phyloP scores from a whole-genome alignment of 306 rosid genomes.

The Benincasa hispida region DNA sequence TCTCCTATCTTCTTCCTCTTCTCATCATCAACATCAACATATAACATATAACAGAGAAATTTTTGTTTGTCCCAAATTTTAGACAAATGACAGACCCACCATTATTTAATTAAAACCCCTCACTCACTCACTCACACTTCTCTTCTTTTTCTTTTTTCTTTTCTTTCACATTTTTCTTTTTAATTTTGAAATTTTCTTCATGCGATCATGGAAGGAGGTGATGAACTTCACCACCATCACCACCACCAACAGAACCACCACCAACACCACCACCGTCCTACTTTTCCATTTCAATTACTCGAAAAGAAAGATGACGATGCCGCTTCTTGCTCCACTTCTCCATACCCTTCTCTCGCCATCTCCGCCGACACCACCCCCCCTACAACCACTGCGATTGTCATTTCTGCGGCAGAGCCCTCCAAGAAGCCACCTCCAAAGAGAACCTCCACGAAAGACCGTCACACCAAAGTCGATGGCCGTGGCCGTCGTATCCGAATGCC shows the following conservation, averaged over 20 bases:
- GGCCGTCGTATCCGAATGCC: constrained; percentile 95
- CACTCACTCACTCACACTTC: background rate
- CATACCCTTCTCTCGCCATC: constrained; percentile 48
- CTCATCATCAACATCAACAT: background rate
- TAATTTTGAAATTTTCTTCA: constrained; percentile 14
- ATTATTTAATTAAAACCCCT: background rate
- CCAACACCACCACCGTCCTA: constrained; percentile 36
- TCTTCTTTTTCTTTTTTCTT: background rate
- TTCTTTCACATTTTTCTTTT: background rate
- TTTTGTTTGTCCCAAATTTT: background rate
- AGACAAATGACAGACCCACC: background rate
- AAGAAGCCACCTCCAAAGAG: constrained; percentile 61
- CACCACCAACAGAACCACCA: constrained; percentile 1
- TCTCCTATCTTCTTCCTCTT: background rate
- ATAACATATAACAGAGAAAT: too few relatives aligned
- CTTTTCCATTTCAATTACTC: constrained; percentile 74
- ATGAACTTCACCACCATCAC: constrained; percentile 45
- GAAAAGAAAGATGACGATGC: constrained; percentile 71
- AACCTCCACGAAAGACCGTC: constrained; percentile 82
- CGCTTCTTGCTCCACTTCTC: constrained; percentile 45
- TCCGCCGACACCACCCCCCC: constrained; percentile 19
- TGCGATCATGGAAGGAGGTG: constrained; percentile 87
- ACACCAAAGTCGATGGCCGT: constrained; percentile 76
- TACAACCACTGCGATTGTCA: background rate
- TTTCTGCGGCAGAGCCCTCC: constrained; percentile 22